Conservation (phyloP, 1,139 yeast genomes). For the Suhomyces wounanorum region DNA sequence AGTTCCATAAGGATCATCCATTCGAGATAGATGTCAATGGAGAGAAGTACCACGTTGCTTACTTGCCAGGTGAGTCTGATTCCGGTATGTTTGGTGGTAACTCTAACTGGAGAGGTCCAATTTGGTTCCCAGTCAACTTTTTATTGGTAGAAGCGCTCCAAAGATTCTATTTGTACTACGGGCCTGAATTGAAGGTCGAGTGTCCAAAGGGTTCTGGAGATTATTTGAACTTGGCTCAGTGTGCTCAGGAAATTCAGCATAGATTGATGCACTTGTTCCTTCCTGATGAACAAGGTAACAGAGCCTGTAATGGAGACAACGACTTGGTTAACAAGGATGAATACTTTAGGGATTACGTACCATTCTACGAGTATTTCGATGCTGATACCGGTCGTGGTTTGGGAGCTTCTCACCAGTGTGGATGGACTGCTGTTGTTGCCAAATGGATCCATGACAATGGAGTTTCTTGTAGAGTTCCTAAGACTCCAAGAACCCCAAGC, state of each 20-base stretch:
- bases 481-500: conserved; percentile 53
- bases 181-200: conserved; percentile 82
- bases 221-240: conserved; percentile 79
- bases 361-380: conserved; percentile 89
- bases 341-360: conserved; percentile 72
- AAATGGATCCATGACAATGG: conserved; percentile 94
- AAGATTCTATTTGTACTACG: conserved; percentile 87
- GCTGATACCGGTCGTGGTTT: conserved; percentile 95
- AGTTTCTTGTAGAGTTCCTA: conserved; percentile 56
- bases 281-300: conserved; percentile 67
- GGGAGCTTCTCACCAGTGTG: conserved; percentile 95
- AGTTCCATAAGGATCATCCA: conserved; percentile 84
- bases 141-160: conserved; percentile 86
- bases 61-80: conserved; percentile 91
- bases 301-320: conserved; percentile 80
- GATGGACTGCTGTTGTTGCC: conserved; percentile 96
- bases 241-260: conserved; percentile 90
- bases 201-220: conserved; percentile 91
- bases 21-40: conserved; percentile 87
- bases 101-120: conserved; percentile 98
- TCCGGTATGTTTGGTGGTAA: conserved; percentile 97
- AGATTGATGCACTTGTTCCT: conserved; percentile 79
- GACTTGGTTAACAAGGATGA: conserved; percentile 67
- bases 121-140: conserved; percentile 96
- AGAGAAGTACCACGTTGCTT: conserved; percentile 68